phyloP scores from a whole-genome alignment of 345 rosid species.

The Dimocarpus longan region DNA sequence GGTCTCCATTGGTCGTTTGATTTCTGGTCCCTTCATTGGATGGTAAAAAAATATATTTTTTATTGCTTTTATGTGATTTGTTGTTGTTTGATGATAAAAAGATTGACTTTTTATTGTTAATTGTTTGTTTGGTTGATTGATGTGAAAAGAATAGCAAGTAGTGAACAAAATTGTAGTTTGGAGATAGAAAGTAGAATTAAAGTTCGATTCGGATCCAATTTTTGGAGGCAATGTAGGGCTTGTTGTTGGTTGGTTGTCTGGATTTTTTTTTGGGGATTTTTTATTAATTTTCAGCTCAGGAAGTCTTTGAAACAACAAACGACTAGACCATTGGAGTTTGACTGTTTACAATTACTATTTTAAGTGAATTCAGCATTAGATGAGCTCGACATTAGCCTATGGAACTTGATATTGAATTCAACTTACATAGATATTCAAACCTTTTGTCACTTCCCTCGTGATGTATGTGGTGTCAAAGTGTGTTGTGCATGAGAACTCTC shows the following conservation, averaged over 20 bases:
- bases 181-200: background rate
- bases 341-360: background rate
- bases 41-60: conserved; percentile 60
- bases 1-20: conserved; percentile 71
- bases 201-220: background rate
- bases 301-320: background rate
- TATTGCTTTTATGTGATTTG: background rate
- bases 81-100: background rate
- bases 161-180: background rate
- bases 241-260: background rate
- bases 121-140: conserved; percentile 2
- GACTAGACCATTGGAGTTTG: background rate
- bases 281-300: background rate
- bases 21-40: conserved; percentile 89
- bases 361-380: background rate
- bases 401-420: background rate
- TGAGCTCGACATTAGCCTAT: background rate
- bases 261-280: background rate
- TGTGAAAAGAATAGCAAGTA: background rate
- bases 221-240: background rate
- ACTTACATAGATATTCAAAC: background rate
- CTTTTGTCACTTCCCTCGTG: background rate
- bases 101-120: background rate
- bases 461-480: background rate
- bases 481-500: background rate